phyloP scores from a whole-genome alignment of 352 stramenopile genomes.

The Hyaloperonospora brassicae region DNA sequence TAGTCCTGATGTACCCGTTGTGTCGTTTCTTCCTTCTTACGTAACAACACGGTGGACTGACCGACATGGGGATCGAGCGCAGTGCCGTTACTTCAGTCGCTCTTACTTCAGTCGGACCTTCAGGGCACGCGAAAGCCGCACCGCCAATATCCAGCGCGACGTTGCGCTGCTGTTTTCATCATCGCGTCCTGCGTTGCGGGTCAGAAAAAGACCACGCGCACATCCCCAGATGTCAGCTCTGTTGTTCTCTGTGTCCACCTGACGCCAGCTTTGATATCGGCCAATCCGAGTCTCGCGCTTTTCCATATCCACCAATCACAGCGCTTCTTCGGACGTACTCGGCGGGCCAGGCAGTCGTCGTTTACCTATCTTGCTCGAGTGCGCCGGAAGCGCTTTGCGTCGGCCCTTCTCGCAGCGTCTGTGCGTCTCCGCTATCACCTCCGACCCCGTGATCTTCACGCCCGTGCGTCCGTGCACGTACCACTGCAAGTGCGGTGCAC shows the following conservation, averaged over 20 bases:
- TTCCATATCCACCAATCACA: constrained; percentile 24
- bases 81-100: too few species aligned
- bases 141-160: too few species aligned
- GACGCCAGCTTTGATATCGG: constrained; percentile 6
- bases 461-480: neutral
- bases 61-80: too few species aligned
- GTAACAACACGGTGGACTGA: too few species aligned
- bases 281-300: constrained; percentile 12
- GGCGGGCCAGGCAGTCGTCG: constrained; percentile 12
- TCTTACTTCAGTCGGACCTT: too few species aligned
- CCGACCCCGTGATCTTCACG: neutral
- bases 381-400: constrained; percentile 12
- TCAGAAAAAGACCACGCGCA: neutral
- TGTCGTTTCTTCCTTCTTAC: too few species aligned
- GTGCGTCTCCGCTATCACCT: neutral
- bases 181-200: neutral
- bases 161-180: too few species aligned
- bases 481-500: constrained; percentile 2
- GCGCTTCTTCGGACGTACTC: neutral
- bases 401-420: constrained; percentile 11
- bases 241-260: constrained; percentile 10
- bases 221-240: constrained; percentile 12
- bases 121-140: too few species aligned
- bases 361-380: constrained; percentile 9
- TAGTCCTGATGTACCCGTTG: too few species aligned